Conservation (phyloP, 2,329 filamentous ascomycete genomes). For the Peltaster fructicola region DNA sequence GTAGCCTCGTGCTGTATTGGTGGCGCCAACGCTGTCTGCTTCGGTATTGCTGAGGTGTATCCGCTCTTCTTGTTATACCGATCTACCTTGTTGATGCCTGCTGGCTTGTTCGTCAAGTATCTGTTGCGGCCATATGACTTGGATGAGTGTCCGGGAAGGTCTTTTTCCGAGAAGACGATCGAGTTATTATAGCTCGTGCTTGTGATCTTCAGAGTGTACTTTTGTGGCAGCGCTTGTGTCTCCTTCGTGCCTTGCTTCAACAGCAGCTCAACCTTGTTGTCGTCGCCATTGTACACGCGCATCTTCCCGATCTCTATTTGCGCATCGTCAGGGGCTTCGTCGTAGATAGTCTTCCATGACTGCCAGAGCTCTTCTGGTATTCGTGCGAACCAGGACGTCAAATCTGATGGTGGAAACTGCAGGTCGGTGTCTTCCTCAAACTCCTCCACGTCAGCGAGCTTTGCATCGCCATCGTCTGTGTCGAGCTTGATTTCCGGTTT, state of each 20-base stretch:
- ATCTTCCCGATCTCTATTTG: conserved; percentile 34
- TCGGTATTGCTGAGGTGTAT: conserved; percentile 28
- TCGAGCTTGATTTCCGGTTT: conserved; percentile 14
- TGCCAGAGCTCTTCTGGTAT: conserved; percentile 21
- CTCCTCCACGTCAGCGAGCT: conserved; percentile 11
- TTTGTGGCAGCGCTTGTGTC: conserved; percentile 64
- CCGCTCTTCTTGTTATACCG: conserved; percentile 13
- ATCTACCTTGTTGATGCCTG: conserved; percentile 11
- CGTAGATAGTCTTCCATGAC: conserved; percentile 52
- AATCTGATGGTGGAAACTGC: conserved; percentile 9
- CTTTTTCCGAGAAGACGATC: conserved; percentile 84
- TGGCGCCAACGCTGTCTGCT: conserved; percentile 61
- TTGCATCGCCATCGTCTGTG: conserved; percentile 3
- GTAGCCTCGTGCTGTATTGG: conserved; percentile 60
- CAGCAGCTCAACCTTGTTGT: conserved; percentile 31
- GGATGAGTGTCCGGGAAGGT: conserved; percentile 46
- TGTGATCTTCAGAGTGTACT: conserved; percentile 65
- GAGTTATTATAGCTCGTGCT: conserved; percentile 59
- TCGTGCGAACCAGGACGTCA: conserved; percentile 36
- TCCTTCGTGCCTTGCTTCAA: conserved; percentile 45
- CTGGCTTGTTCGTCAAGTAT: conserved; percentile 6
- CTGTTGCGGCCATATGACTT: conserved; percentile 7
- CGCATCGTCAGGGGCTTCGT: conserved; percentile 37
- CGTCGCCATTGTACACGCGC: background rate
- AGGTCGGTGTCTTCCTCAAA: conserved; percentile 19